A percentile compares a stretch with the other conserved stretches of the same genome.
These are phyloP conservation scores for Rubia occidens DNA, from an alignment of 305 asterid species.

Conservation along the genomic window DNA sequence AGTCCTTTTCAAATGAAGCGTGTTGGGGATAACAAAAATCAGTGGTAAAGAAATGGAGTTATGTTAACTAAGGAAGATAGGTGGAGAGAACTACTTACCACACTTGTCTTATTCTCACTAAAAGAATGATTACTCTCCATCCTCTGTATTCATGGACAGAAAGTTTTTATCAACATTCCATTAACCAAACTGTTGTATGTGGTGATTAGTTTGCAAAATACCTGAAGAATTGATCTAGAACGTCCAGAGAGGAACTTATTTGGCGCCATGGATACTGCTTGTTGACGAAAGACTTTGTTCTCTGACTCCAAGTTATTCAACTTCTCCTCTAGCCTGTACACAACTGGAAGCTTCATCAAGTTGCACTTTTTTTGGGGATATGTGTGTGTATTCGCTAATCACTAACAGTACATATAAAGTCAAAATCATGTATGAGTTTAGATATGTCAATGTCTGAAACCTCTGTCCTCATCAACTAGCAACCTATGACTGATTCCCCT, in stretches of 20 bases:
- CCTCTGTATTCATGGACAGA: slow-evolving; percentile 26
- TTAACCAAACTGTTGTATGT: neutral
- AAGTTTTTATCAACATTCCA: neutral
- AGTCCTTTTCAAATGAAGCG: slow-evolving; percentile 47
- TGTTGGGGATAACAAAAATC: slow-evolving; percentile 1
- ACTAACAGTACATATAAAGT: neutral
- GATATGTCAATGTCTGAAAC: neutral
- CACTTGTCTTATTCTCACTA: slow-evolving; percentile 51
- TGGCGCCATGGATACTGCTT: slow-evolving; percentile 88
- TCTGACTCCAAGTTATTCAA: slow-evolving; percentile 76
- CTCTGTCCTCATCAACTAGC: neutral
- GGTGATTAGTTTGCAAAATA: slow-evolving; percentile 24
- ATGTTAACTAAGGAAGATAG: slow-evolving; percentile 7
- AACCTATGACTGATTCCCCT: neutral
- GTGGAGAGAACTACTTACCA: slow-evolving; percentile 41
- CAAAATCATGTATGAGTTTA: neutral
- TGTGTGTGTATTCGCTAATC: neutral
- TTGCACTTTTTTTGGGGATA: neutral
- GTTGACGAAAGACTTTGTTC: slow-evolving; percentile 97
- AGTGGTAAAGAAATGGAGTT: slow-evolving; percentile 7
- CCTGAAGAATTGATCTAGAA: slow-evolving; percentile 92
- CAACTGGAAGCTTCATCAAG: slow-evolving; percentile 7
- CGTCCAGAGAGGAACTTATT: slow-evolving; percentile 92
- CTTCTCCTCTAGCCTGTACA: slow-evolving; percentile 84
- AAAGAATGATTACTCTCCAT: slow-evolving; percentile 51